Base-by-base conservation (phyloP, 805 yeast genomes). In the Phaffomyces opuntiae region DNA sequence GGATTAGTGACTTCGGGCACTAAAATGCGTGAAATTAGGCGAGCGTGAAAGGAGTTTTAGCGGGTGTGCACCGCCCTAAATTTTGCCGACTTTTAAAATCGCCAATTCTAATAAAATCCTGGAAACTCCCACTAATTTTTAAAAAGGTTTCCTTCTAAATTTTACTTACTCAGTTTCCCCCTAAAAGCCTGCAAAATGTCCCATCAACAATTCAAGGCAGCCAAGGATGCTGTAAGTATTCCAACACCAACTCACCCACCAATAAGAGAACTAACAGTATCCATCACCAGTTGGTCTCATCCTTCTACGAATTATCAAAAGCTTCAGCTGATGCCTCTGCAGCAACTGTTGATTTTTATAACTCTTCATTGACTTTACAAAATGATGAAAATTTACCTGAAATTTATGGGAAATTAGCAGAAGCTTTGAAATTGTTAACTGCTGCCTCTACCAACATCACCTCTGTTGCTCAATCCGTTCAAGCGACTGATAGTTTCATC, bases 271-370 rank as follows among this genome's bases (percentile, higher is more conserved):
- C 34, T n/a, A 35, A 9, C 37, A 40, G 32, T 31, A 24, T 17
- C 25, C 38, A 12, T 27, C 29, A 9, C 41, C 3, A 79, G 81
- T 76, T 84, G 34, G 89, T 89, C 47, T 77, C 93, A 36, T 79
- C 96, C 1, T 74, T 89, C 49, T 84, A 82, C 57, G 90, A 85
- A 61, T 76, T 89, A 45, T 80, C 93, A 38, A 87, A 81, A 59
- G 88, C 95, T n/a, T 91, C 96, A 34, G 79, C 77, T 52, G 90
- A 84, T 47, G 87, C 91, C 44, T 87, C 96, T 27, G 66, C 80
- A 31, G 91, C 95, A 24, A 78, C 90, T 32, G 78, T 87, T 49
- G 81, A 81, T 59, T 85, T 85, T 67, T 81, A 82, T 72, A 80
- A 83, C 59, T 69, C 75, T 31, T 65, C 63, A 11, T 12, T 29